Base-by-base conservation (phyloP, 139 green algal species). In the Picochlorum sp. region DNA sequence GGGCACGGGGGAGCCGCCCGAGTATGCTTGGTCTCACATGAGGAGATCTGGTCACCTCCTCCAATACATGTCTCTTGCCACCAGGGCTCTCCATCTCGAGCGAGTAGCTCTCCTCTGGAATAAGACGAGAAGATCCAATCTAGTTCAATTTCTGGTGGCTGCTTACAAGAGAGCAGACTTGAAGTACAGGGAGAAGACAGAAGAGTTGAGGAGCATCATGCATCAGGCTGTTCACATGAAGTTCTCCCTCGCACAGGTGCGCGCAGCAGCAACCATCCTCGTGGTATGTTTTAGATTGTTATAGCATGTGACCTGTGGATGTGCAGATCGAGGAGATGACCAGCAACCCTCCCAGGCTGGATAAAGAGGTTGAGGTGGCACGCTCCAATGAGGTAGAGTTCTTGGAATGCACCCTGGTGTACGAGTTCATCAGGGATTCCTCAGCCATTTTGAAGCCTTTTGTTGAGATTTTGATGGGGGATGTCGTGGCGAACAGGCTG, bases 21-120 rank as follows among this genome's bases (percentile, higher is more conserved):
- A 52, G 46, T 52, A 52, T 52, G 46, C 46, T 52, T 52, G 46
- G 46, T 52, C 46, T 52, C 46, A 52, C 46, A 52, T 52, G 46
- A 52, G 46, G 46, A 52, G 14, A 11, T 52, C 46, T 52, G 46
- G 46, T 11, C 46, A 52, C 46, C 46, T 52, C 8, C 46, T 52
- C 46, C 46, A 52, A 52, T 52, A 52, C 46, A 52, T n/a, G 46
- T 52, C 46, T 20, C 46, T 52, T 52, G 46, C 46, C 46, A 52
- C 46, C 9, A 52, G 46, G 46, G 46, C 46, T 52, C 46, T 52
- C 46, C 46, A 52, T 52, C 46, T 52, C 46, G 46, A 52, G 46
- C 46, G 46, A 52, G 46, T 52, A 11, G 46, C 46, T 52, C 46
- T 52, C 46, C 46, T 52, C 1, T 52, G 46, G 46, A 52, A 52